Percentiles rank a stretch among this genome's conserved stretches.
Evolutionary conservation across 176 grass and related monocot species (phyloP).

Genomic region (Ensete ventricosum): DNA sequence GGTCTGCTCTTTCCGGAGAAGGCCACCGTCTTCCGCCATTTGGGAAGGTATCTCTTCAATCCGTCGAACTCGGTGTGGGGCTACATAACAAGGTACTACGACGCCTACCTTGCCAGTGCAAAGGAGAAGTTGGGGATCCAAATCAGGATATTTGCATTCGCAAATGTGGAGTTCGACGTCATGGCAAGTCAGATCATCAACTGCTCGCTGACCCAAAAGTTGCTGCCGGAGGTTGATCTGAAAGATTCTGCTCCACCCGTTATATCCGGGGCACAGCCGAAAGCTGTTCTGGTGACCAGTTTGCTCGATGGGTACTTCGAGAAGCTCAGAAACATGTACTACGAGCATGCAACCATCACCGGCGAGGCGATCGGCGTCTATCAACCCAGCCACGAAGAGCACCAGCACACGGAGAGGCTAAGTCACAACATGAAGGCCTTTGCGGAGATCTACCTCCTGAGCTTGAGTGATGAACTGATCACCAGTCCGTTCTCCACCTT

Average conservation of each 20-base stretch:
- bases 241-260: neutral
- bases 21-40: constrained; percentile 30
- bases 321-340: constrained; percentile 36
- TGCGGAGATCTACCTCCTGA: constrained; percentile 49
- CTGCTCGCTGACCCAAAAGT: constrained; percentile 24
- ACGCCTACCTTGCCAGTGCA: constrained; percentile 20
- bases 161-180: constrained; percentile 8
- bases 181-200: constrained; percentile 25
- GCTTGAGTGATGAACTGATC: constrained; percentile 34
- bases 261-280: neutral
- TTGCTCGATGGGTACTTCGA: constrained; percentile 29
- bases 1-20: constrained; percentile 39
- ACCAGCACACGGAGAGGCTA: constrained; percentile 12
- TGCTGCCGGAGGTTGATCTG: constrained; percentile 27
- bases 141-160: constrained; percentile 20
- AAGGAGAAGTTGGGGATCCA: constrained; percentile 35
- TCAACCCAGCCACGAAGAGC: constrained; percentile 45
- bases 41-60: constrained; percentile 44
- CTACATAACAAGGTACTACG: constrained; percentile 35
- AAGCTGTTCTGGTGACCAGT: constrained; percentile 32
- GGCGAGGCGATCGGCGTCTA: constrained; percentile 18
- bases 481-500: constrained; percentile 43
- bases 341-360: constrained; percentile 10
- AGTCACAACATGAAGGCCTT: constrained; percentile 57
- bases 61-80: constrained; percentile 38